These are phyloP conservation scores for Betula pendula DNA, from an alignment of 306 rosid genomes.

Conservation along the genomic window DNA sequence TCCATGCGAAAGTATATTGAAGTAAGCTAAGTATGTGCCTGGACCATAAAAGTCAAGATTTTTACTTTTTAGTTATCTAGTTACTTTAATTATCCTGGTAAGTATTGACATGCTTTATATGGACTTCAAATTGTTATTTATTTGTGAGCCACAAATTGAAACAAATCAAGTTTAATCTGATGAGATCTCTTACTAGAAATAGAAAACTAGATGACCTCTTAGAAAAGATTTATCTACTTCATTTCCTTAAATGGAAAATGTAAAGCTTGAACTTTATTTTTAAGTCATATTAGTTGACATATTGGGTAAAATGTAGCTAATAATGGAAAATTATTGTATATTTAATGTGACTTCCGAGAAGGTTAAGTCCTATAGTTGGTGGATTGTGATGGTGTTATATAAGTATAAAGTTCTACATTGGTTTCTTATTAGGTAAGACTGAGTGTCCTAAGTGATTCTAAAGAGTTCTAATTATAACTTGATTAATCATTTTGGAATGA, in stretches of 20 bases:
- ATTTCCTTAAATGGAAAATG: background rate
- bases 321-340: too few relatives aligned
- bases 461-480: too few relatives aligned
- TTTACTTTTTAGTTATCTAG: background rate
- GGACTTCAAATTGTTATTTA: background rate
- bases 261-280: background rate
- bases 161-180: background rate
- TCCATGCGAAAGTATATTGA: background rate
- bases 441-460: too few relatives aligned
- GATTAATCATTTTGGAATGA: too few relatives aligned
- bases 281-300: background rate
- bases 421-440: too few relatives aligned
- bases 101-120: background rate
- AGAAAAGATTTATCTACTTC: background rate
- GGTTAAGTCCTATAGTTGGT: too few relatives aligned
- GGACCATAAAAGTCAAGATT: conserved; percentile 1
- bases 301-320: background rate
- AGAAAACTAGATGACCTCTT: background rate
- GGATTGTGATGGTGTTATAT: too few relatives aligned
- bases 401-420: too few relatives aligned
- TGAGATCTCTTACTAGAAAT: background rate
- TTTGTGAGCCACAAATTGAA: background rate
- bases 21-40: background rate
- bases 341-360: too few relatives aligned
- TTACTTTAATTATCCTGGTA: background rate